phyloP scores from a whole-genome alignment of 106 monocot species.

The Dactylorhiza incarnata region DNA sequence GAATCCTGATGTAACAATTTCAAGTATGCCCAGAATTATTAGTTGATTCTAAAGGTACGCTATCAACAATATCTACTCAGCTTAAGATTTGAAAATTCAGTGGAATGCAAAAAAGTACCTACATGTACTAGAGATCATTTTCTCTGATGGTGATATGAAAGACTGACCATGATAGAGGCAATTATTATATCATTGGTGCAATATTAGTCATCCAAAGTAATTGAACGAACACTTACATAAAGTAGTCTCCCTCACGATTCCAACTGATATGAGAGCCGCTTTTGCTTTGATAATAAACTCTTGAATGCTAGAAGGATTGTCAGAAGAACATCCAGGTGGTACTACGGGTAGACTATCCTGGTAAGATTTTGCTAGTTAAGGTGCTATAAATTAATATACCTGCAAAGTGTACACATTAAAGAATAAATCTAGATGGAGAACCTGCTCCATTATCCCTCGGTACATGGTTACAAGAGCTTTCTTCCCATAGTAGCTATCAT shows the following conservation, averaged over 20 bases:
- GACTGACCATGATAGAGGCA: not conserved
- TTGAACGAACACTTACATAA: slow-evolving; percentile 31
- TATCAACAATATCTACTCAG: not conserved
- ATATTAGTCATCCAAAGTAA: not conserved
- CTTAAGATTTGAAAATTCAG: not conserved
- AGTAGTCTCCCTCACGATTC: slow-evolving; percentile 75
- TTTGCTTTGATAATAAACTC: slow-evolving; percentile 79
- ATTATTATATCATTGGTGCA: not conserved
- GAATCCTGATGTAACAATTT: no score
- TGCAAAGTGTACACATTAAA: not conserved
- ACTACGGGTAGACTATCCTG: slow-evolving; percentile 71
- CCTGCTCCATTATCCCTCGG: slow-evolving; percentile 97
- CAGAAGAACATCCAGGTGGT: slow-evolving; percentile 82
- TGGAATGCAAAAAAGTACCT: not conserved
- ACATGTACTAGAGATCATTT: not conserved
- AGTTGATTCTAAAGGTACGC: not conserved
- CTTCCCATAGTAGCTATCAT: slow-evolving; percentile 82
- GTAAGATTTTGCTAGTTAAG: slow-evolving; percentile 9
- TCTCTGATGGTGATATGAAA: not conserved
- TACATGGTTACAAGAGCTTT: slow-evolving; percentile 84
- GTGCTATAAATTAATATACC: not conserved
- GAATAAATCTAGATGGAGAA: slow-evolving; percentile 10
- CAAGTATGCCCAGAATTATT: no score
- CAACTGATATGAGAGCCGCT: slow-evolving; percentile 91
- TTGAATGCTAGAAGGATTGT: slow-evolving; percentile 44